Evolutionary conservation across 306 rosid genomes (phyloP), one percentile per base, ranked within the genome.

Genomic region (Gastrolobium bilobum): DNA sequence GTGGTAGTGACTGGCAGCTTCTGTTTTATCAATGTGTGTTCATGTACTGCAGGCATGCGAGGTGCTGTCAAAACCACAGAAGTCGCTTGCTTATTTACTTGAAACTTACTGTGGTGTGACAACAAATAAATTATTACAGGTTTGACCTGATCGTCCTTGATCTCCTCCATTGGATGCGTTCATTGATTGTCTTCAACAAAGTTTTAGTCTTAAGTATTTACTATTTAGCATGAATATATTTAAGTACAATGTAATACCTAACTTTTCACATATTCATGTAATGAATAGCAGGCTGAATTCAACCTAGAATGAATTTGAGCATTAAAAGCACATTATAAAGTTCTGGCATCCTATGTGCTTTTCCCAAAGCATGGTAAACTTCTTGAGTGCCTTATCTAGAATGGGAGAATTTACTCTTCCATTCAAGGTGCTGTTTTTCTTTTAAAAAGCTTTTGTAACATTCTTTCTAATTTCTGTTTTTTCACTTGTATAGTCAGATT

Each of bases 101-200:
- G 98, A 95, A 86, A 85, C 95, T 29, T 92, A 91, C 83, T 91
- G 99, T 42, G 87, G 95, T 46, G 90, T 92, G 43, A 66, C 85
- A 38, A 92, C 97, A 66, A 92, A 94, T 92, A 94, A 94, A 81
- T 74, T 88, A 86, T 88, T 92, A 68, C 99, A 94, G 97, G 99
- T 94, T 85, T 71, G 87, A 54, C 84, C 34, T 71, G 37, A 43
- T 58, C 61, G 72, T 51, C 20, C 44, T 15, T 14, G 34, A 79
- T 48, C 50, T 69, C 31, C 68, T 71, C 52, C 51, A 61, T 52
- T 65, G 38, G 50, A 63, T 48, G 76, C 58, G 51, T 68, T 78
- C 77, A 30, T 77, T 43, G 43, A 7, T 68, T 51, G 59, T 83
- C 75, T 48, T 68, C 39, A 37, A 52, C 43, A 30, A 71, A 77